Conservation (phyloP, 257 asterid genomes). For the Capsicum pubescens region DNA sequence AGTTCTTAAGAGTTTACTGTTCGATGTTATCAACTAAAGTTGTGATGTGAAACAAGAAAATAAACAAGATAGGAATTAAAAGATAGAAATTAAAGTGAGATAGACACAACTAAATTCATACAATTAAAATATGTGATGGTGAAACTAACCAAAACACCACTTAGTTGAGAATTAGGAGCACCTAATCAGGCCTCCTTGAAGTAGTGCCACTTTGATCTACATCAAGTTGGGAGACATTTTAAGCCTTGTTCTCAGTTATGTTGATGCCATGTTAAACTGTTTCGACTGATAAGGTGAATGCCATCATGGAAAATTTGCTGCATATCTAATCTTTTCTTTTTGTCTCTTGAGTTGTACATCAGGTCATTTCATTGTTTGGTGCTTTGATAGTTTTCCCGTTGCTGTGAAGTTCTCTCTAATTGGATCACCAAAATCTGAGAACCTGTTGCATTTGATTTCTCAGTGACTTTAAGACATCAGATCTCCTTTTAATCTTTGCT, state of each 20-base stretch:
- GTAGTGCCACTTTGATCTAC: no score
- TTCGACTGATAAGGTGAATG: neutral
- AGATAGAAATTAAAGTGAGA: no score
- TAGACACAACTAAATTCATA: no score
- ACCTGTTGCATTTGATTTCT: conserved; percentile 19
- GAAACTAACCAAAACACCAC: no score
- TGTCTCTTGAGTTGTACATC: neutral
- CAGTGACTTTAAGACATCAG: neutral
- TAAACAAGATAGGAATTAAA: no score
- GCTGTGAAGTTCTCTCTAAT: conserved; percentile 15
- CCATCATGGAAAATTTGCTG: neutral
- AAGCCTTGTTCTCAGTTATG: neutral
- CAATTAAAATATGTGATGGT: no score
- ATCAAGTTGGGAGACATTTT: neutral
- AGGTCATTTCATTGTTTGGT: conserved; percentile 8
- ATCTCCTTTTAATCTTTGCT: conserved; percentile 7
- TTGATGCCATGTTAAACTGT: conserved; percentile 13
- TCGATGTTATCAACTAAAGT: neutral
- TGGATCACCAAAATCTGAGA: conserved; percentile 4
- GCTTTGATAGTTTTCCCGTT: neutral
- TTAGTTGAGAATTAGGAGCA: no score
- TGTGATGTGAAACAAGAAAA: neutral
- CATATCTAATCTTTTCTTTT: neutral
- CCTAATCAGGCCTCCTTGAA: no score
- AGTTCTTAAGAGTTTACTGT: neutral